Evolutionary conservation across 148 eudicot species (phyloP).

Genomic region (Persicaria tinctoria): DNA sequence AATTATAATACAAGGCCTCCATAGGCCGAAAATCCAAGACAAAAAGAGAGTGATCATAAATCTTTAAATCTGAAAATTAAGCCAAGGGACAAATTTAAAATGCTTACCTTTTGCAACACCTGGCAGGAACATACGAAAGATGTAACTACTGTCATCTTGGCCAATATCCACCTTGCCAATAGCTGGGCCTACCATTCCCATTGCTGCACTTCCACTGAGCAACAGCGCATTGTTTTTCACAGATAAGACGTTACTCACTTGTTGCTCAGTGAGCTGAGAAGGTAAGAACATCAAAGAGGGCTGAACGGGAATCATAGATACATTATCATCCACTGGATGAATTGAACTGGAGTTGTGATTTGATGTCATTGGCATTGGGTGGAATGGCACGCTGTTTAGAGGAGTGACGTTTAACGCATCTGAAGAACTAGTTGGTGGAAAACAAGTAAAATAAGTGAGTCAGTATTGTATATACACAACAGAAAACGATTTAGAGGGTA

Average conservation of each 20-base stretch:
- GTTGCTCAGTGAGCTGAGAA: conserved; percentile 31
- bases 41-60: not conserved
- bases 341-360: conserved; percentile 8
- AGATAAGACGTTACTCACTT: conserved; percentile 31
- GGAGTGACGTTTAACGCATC: conserved; percentile 23
- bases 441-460: not conserved
- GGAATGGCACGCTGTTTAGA: conserved; percentile 27
- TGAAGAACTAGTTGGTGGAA: not conserved
- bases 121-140: conserved; percentile 65
- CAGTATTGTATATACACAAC: too few species aligned
- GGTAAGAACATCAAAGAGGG: conserved; percentile 52
- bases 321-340: conserved; percentile 9
- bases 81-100: conserved; percentile 6
- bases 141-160: conserved; percentile 41
- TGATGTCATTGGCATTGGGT: conserved; percentile 20
- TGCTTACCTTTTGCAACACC: conserved; percentile 58
- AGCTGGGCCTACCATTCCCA: conserved; percentile 42
- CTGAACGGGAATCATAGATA: conserved; percentile 10
- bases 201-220: conserved; percentile 57
- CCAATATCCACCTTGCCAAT: conserved; percentile 54
- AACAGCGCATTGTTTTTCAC: conserved; percentile 36
- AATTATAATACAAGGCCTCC: too few species aligned
- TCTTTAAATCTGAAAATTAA: not conserved
- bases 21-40: too few species aligned
- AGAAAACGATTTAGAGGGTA: too few species aligned